Percentiles rank a stretch among this genome's conserved stretches.
These are phyloP conservation scores for Viola odorata DNA, from an alignment of 345 rosid species.

Conservation along the genomic window DNA sequence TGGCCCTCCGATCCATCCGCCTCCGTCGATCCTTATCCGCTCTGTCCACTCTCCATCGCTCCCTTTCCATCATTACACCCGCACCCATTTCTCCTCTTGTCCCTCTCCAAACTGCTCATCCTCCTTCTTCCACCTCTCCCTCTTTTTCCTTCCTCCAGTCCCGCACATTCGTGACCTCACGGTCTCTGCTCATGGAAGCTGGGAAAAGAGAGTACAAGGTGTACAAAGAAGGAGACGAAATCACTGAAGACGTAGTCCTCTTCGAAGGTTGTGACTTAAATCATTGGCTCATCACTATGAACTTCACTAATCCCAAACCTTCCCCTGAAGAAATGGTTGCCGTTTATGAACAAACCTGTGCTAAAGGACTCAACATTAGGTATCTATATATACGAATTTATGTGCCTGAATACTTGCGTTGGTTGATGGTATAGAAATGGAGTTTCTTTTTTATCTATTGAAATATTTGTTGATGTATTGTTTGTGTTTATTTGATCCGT, in stretches of 20 bases:
- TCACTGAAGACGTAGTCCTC: conserved; percentile 60
- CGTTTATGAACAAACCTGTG: conserved; percentile 70
- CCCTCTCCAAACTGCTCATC: neutral
- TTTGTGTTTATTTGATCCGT: no score
- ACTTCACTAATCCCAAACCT: conserved; percentile 51
- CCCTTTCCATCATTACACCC: conserved; percentile 12
- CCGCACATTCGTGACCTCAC: conserved; percentile 11
- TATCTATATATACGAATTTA: conserved; percentile 8
- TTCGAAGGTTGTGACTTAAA: conserved; percentile 87
- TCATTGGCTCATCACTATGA: conserved; percentile 90
- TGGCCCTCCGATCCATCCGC: conserved; percentile 43
- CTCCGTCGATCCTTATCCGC: conserved; percentile 53
- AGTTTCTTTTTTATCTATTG: neutral
- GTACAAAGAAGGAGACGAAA: conserved; percentile 64
- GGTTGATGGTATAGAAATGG: neutral
- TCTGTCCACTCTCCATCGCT: conserved; percentile 22
- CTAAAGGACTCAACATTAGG: conserved; percentile 81
- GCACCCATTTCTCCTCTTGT: neutral
- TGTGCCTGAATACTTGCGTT: neutral
- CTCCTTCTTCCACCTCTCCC: neutral
- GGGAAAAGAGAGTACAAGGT: conserved; percentile 25
- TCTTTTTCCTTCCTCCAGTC: neutral
- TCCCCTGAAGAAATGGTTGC: conserved; percentile 69
- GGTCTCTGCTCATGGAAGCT: neutral
- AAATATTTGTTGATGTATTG: neutral